phyloP scores from a whole-genome alignment of 495 filamentous ascomycete genomes.

The Penicillium angulare region DNA sequence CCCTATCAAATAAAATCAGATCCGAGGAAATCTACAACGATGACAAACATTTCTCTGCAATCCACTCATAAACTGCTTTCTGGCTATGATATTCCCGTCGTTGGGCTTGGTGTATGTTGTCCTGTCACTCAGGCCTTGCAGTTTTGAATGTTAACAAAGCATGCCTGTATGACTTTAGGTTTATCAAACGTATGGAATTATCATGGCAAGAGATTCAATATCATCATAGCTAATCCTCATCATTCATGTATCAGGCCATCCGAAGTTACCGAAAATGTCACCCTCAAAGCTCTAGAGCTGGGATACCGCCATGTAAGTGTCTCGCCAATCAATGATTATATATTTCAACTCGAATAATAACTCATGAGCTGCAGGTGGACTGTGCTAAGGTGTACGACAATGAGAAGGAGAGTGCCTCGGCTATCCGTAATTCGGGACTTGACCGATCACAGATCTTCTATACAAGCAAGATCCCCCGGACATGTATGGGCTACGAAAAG shows the following conservation, averaged over 20 bases:
- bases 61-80: conserved; percentile 69
- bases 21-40: conserved; percentile 31
- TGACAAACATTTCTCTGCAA: conserved; percentile 60
- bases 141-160: not conserved
- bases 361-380: conserved; percentile 41
- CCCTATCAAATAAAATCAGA: not conserved
- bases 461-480: conserved; percentile 53
- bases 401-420: conserved; percentile 48
- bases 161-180: conserved; percentile 45
- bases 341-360: not conserved
- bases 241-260: conserved; percentile 45
- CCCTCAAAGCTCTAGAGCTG: conserved; percentile 59
- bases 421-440: conserved; percentile 44
- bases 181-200: conserved; percentile 62
- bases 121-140: not conserved
- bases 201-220: not conserved
- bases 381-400: conserved; percentile 55
- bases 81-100: conserved; percentile 71
- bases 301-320: conserved; percentile 69
- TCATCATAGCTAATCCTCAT: conserved; percentile 9
- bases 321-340: not conserved
- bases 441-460: conserved; percentile 54
- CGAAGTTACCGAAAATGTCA: conserved; percentile 54
- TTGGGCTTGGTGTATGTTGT: conserved; percentile 69
- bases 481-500: conserved; percentile 47